A percentile compares a stretch with the other conserved stretches of the same genome.
Conservation (phyloP, 2,329 filamentous ascomycete species). For the Colletotrichum viniferum region DNA sequence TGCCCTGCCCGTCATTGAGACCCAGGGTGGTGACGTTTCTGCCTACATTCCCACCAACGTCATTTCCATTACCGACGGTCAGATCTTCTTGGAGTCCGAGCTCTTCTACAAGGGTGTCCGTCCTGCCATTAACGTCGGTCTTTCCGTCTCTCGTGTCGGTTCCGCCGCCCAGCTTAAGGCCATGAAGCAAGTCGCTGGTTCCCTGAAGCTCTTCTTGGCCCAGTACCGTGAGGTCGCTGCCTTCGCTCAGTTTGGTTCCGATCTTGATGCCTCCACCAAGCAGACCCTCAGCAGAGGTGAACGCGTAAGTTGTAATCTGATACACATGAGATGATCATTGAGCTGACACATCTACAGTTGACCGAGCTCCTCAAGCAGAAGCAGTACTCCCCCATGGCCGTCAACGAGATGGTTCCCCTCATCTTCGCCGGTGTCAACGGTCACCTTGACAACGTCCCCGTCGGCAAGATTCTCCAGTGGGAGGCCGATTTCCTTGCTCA, state of each 20-base stretch:
- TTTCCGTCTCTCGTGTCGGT: constrained; percentile 99
- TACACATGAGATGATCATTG: neutral
- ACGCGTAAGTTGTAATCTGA: constrained; percentile 69
- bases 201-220: constrained; percentile 99
- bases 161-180: constrained; percentile 99
- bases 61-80: constrained; percentile 99
- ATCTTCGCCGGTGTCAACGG: constrained; percentile 99
- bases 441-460: constrained; percentile 86
- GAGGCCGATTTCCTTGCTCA: constrained; percentile 93
- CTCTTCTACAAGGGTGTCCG: constrained; percentile 99
- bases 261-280: constrained; percentile 98
- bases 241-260: constrained; percentile 99
- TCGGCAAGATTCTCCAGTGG: constrained; percentile 90
- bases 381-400: constrained; percentile 98
- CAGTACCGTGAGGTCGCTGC: constrained; percentile 99
- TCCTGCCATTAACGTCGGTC: constrained; percentile 99
- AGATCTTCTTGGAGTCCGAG: constrained; percentile 99
- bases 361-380: constrained; percentile 99
- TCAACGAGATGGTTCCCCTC: constrained; percentile 99
- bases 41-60: constrained; percentile 99
- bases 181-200: constrained; percentile 99
- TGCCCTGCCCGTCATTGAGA: constrained; percentile 97
- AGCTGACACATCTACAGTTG: constrained; percentile 51
- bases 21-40: constrained; percentile 99
- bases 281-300: constrained; percentile 98